These are phyloP conservation scores for Komagataella ulmi DNA, from an alignment of 805 yeast species.

Conservation along the genomic window DNA sequence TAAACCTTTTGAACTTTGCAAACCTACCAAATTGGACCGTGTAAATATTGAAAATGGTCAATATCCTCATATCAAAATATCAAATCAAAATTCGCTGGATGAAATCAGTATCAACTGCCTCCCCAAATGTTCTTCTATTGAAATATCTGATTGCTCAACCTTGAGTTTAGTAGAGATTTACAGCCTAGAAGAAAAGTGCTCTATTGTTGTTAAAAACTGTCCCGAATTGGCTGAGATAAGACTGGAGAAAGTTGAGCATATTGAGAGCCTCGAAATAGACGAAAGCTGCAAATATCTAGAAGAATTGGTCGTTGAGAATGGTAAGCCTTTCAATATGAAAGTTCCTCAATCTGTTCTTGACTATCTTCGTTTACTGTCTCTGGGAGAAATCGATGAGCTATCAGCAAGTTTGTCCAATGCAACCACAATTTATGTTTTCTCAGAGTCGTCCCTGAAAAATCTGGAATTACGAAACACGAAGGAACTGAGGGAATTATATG, in stretches of 20 bases:
- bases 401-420: not conserved
- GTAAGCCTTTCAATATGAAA: not conserved
- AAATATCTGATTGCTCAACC: not conserved
- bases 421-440: not conserved
- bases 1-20: not conserved
- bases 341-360: not conserved
- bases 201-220: not conserved
- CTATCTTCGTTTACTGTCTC: not conserved
- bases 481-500: not conserved
- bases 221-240: not conserved
- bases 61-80: not conserved
- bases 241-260: not conserved
- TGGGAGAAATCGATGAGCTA: not conserved
- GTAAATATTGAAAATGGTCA: not conserved
- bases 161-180: not conserved
- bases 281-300: not conserved
- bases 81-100: not conserved
- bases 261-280: not conserved
- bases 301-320: not conserved
- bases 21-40: not conserved
- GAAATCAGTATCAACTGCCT: not conserved
- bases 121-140: not conserved
- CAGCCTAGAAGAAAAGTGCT: not conserved
- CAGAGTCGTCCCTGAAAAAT: not conserved
- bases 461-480: not conserved